Evolutionary conservation across 1,139 yeast genomes (phyloP).

Genomic region (Yamadazyma songkhlaensis): DNA sequence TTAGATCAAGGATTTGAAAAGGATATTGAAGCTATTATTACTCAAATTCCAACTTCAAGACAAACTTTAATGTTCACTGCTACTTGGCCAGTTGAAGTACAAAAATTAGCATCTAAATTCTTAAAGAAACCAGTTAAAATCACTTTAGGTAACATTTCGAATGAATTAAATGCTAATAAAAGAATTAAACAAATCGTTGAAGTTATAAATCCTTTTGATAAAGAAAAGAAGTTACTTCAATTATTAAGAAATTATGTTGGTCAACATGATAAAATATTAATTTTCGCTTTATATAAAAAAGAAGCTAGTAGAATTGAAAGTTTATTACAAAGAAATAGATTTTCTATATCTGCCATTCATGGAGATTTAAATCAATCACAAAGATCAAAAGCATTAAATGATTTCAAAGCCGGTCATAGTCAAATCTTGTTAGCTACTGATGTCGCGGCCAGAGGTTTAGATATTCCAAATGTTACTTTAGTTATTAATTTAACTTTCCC

Average conservation of each 20-base stretch:
- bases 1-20: conserved; percentile 94
- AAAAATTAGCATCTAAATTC: conserved; percentile 85
- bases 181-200: conserved; percentile 92
- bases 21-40: conserved; percentile 82
- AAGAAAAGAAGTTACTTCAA: conserved; percentile 73
- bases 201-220: conserved; percentile 79
- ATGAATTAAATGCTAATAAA: conserved; percentile 91
- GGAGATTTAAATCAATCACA: conserved; percentile 94
- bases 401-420: conserved; percentile 79
- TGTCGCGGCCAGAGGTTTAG: conserved; percentile 98
- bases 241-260: conserved; percentile 69
- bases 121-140: conserved; percentile 85
- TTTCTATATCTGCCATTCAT: conserved; percentile 86
- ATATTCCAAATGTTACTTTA: conserved; percentile 94
- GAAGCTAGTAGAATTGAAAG: conserved; percentile 93
- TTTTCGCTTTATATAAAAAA: conserved; percentile 93
- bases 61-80: conserved; percentile 91
- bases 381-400: conserved; percentile 82
- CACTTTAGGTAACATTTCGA: conserved; percentile 85
- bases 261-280: conserved; percentile 74
- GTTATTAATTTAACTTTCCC: conserved; percentile 98
- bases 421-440: conserved; percentile 89
- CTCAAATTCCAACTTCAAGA: conserved; percentile 48
- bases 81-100: conserved; percentile 89
- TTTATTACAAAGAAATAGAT: conserved; percentile 68